Evolutionary conservation across 345 rosid species (phyloP).

Genomic region (Eucalyptus brandiana): DNA sequence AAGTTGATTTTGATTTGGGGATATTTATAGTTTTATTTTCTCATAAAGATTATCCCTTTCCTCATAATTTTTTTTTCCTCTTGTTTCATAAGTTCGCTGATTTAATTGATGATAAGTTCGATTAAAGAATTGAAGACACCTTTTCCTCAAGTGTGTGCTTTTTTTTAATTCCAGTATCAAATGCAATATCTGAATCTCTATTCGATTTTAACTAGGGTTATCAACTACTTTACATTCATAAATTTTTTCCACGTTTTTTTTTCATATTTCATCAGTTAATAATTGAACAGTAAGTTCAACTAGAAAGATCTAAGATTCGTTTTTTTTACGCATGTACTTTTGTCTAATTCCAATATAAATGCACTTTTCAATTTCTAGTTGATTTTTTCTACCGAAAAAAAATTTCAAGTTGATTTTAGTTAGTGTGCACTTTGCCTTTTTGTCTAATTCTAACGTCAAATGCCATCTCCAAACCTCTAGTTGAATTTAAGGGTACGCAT

Average conservation of each 20-base stretch:
- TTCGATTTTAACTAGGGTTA: background rate
- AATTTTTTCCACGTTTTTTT: background rate
- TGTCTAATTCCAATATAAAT: background rate
- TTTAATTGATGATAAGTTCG: background rate
- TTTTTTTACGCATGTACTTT: background rate
- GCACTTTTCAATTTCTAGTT: background rate
- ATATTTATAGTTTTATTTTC: background rate
- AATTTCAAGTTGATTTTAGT: background rate
- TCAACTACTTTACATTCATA: background rate
- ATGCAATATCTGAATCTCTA: background rate
- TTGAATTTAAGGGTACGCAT: too few species aligned
- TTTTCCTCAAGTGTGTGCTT: background rate
- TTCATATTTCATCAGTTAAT: background rate
- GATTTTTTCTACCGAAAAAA: too few species aligned
- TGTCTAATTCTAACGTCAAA: background rate
- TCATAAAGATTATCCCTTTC: background rate
- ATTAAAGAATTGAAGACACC: background rate
- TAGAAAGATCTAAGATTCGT: background rate
- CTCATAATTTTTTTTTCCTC: background rate
- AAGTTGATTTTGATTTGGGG: background rate
- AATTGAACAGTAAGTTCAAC: background rate
- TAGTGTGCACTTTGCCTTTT: background rate
- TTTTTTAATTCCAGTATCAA: background rate
- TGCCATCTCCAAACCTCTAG: background rate
- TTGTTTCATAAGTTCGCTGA: background rate